These are phyloP conservation scores for Rostrohypoxylon terebratum DNA, from an alignment of 495 filamentous ascomycete genomes.

Conservation along the genomic window DNA sequence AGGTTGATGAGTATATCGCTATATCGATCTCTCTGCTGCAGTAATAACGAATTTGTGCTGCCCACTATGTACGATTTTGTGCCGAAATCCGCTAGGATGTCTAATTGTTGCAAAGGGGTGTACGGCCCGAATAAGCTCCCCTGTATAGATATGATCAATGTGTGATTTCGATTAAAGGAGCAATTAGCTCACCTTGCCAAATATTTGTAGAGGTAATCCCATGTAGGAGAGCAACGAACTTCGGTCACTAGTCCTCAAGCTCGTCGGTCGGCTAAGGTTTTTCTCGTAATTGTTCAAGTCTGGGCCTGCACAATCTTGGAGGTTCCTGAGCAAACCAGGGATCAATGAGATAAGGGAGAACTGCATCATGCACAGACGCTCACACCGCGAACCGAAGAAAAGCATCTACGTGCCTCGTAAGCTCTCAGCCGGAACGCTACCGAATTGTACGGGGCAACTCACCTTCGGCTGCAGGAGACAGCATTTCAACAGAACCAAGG, in stretches of 20 bases:
- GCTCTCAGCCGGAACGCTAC: background rate
- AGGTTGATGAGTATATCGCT: constrained; percentile 97
- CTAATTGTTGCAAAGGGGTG: constrained; percentile 94
- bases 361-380: constrained; percentile 96
- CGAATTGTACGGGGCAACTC: constrained; percentile 29
- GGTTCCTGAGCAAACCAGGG: constrained; percentile 84
- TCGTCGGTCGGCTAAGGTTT: constrained; percentile 79
- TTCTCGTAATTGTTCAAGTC: constrained; percentile 85
- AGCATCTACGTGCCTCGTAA: constrained; percentile 77
- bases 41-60: constrained; percentile 91
- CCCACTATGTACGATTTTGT: constrained; percentile 98
- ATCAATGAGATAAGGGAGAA: constrained; percentile 95
- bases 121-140: constrained; percentile 97
- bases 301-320: constrained; percentile 93
- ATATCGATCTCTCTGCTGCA: constrained; percentile 97
- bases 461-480: constrained; percentile 95
- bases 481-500: constrained; percentile 92
- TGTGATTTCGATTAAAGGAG: background rate
- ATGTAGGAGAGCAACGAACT: constrained; percentile 91
- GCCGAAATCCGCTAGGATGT: constrained; percentile 90
- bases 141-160: constrained; percentile 58
- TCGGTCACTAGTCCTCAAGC: constrained; percentile 90
- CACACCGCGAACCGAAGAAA: constrained; percentile 95
- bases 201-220: constrained; percentile 94
- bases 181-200: constrained; percentile 78